Evolutionary conservation across 2,329 filamentous ascomycete genomes (phyloP), one percentile per base, ranked within the genome.

Genomic region (Trichoderma sp.): DNA sequence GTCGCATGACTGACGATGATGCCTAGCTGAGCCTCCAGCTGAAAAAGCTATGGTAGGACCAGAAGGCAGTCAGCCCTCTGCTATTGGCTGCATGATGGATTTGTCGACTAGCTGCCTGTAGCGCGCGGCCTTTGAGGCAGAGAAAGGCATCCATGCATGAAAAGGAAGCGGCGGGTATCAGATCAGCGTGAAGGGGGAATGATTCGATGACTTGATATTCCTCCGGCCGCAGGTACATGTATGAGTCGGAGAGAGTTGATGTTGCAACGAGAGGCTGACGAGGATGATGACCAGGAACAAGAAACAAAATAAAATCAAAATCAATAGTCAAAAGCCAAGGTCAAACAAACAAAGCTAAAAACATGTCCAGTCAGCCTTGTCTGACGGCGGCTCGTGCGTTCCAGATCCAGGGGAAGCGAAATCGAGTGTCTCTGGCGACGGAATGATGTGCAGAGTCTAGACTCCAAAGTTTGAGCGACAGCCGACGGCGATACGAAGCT

Each of bases 21-120:
- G 62, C 61, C 61, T 61, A 60, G 69, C 62, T 60, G 47, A 71
- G 69, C 69, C 69, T 71, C 69, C 28, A 70, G 67, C 56, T 36
- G 56, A 69, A 57, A 56, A 47, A 39, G 67, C 26, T 12, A 30
- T 57, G 60, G 51, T 71, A 64, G 68, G 60, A 64, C 68, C 60
- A 63, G 30, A 56, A n/a, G 7, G 32, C 26, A 18, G 68, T n/a
- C 60, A 43, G 68, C 58, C 39, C 30, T 39, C 30, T 62, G 47
- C 47, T 30, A 71, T 71, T 71, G 60, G 68, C 51, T 71, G 68
- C 68, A 71, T 58, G 30, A 30, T 32, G 32, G 26, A 34, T 51
- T 21, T 36, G 57, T 12, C 4, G 43, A 24, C 51, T 64, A 70
- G 67, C 67, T 62, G 57, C 39, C 47, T 64, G 60, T 58, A 57